phyloP scores from a whole-genome alignment of 2,329 filamentous ascomycete genomes.

The Trichoderma hamatum region DNA sequence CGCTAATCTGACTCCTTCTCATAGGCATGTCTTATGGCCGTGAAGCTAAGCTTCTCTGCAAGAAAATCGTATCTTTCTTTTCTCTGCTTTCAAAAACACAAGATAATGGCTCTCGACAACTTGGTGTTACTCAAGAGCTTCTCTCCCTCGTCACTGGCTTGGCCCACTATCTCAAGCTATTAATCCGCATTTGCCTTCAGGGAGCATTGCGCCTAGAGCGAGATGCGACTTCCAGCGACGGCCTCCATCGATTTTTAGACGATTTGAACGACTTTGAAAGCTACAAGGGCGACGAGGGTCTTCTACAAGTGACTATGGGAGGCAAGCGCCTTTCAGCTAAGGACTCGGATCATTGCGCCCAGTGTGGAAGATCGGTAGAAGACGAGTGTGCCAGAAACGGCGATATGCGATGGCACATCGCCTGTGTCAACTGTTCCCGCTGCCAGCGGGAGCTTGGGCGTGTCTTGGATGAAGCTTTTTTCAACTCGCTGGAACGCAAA shows the following conservation, averaged over 20 bases:
- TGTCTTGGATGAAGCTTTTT: conserved; percentile 69
- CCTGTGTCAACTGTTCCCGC: conserved; percentile 76
- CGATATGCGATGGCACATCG: conserved; percentile 80
- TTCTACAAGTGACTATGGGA: conserved; percentile 66
- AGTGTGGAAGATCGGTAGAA: conserved; percentile 86
- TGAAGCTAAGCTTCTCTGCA: conserved; percentile 98
- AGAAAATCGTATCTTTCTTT: conserved; percentile 99
- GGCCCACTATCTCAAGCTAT: conserved; percentile 94
- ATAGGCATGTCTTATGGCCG: conserved; percentile 84
- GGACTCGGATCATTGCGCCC: conserved; percentile 80
- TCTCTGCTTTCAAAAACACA: conserved; percentile 92
- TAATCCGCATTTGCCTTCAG: conserved; percentile 95
- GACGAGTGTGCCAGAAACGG: conserved; percentile 83
- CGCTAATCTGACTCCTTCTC: conserved; percentile 1
- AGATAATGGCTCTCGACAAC: conserved; percentile 83
- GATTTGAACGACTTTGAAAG: conserved; percentile 83
- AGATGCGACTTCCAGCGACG: conserved; percentile 73
- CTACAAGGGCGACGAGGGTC: conserved; percentile 70
- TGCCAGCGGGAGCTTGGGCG: conserved; percentile 68
- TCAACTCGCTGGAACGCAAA: conserved; percentile 67
- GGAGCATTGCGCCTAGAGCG: conserved; percentile 89
- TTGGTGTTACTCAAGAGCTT: conserved; percentile 97
- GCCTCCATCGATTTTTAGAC: conserved; percentile 79
- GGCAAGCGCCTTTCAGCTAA: conserved; percentile 70
- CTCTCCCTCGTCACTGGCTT: conserved; percentile 94